A percentile compares a stretch with the other conserved stretches of the same genome.
These are phyloP conservation scores for Agaricus subrufescens DNA, from an alignment of 768 basidiomycete genomes.

Conservation along the genomic window DNA sequence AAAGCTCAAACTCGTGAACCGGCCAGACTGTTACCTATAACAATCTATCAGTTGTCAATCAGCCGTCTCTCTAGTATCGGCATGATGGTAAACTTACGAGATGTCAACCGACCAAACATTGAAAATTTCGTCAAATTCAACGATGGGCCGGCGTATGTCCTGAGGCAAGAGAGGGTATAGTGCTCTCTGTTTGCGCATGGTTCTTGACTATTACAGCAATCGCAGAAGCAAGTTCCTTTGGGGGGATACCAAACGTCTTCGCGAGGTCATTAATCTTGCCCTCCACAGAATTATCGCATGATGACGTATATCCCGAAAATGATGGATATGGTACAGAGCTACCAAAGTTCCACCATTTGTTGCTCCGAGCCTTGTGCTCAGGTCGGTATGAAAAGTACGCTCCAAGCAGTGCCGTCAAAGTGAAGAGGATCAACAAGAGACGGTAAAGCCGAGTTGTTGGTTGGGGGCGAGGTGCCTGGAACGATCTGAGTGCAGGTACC, in stretches of 20 bases:
- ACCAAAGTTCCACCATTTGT: conserved; percentile 59
- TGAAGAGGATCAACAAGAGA: conserved; percentile 46
- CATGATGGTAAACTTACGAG: too few relatives aligned
- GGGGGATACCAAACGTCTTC: conserved; percentile 54
- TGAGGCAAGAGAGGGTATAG: conserved; percentile 45
- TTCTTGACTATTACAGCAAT: conserved; percentile 57
- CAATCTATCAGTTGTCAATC: too few relatives aligned
- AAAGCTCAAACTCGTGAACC: too few relatives aligned
- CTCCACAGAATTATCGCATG: conserved; percentile 36
- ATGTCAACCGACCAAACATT: conserved; percentile 29
- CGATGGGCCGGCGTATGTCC: neutral
- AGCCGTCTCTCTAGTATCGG: too few relatives aligned
- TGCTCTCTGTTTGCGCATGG: conserved; percentile 54
- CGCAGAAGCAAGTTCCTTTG: conserved; percentile 56
- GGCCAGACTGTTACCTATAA: too few relatives aligned
- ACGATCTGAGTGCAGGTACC: too few relatives aligned
- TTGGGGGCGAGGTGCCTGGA: too few relatives aligned
- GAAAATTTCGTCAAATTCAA: conserved; percentile 19
- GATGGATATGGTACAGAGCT: conserved; percentile 11
- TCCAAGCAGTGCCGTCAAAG: conserved; percentile 35
- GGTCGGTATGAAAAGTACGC: conserved; percentile 49
- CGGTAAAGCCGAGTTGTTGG: conserved; percentile 35
- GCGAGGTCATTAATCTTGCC: conserved; percentile 57
- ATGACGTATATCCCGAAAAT: neutral
- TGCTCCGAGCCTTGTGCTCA: conserved; percentile 45